Evolutionary conservation across 2,329 filamentous ascomycete genomes (phyloP).

Genomic region (Fusarium napiforme): DNA sequence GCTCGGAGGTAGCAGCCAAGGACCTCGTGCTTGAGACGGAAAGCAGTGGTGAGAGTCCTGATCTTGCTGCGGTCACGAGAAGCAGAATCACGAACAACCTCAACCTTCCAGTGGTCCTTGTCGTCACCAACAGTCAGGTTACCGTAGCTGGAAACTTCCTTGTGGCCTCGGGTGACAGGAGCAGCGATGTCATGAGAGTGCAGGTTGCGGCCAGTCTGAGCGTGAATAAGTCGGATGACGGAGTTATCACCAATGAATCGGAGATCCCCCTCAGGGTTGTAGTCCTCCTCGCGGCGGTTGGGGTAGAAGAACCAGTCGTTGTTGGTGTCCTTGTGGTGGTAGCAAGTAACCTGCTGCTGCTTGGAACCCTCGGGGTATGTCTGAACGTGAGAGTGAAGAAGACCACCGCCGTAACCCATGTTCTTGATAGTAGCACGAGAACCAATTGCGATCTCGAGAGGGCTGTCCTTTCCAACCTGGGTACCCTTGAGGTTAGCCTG

Average conservation of each 20-base stretch:
- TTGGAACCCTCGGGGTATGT: conserved; percentile 92
- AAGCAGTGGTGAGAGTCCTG: conserved; percentile 91
- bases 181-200: conserved; percentile 93
- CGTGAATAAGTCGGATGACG: conserved; percentile 87
- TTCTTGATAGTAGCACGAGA: conserved; percentile 96
- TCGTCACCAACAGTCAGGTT: conserved; percentile 95
- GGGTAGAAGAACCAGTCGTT: conserved; percentile 99
- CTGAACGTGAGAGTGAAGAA: conserved; percentile 96
- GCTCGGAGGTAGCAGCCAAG: conserved; percentile 95
- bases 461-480: conserved; percentile 92
- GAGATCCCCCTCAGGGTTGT: conserved; percentile 72
- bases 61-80: conserved; percentile 86
- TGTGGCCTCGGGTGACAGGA: conserved; percentile 87
- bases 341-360: conserved; percentile 98
- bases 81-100: conserved; percentile 89
- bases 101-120: conserved; percentile 96
- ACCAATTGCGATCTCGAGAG: conserved; percentile 88
- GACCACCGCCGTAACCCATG: conserved; percentile 97
- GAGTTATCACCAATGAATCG: conserved; percentile 83
- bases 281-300: conserved; percentile 81
- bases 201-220: conserved; percentile 94
- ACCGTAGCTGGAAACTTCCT: conserved; percentile 95
- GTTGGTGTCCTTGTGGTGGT: conserved; percentile 99
- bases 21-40: conserved; percentile 84
- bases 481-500: conserved; percentile 96